Evolutionary conservation across 371 early-diverging fungal species (phyloP).

Genomic region (Rhizopus delemar): DNA sequence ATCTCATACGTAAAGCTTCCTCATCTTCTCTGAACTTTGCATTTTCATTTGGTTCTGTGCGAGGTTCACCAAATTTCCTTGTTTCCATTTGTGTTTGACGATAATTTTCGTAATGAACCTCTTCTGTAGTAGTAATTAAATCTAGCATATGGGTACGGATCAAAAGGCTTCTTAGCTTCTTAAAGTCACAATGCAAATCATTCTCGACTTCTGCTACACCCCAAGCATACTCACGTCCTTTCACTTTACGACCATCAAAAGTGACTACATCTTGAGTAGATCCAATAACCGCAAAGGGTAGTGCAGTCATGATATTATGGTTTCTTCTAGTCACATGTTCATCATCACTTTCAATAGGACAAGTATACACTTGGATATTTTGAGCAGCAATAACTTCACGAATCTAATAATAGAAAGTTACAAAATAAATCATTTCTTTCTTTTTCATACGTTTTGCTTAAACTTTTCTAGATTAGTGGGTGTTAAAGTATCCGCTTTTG

Average conservation of each 20-base stretch:
- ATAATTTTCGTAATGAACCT: constrained; percentile 90
- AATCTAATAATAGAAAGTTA: constrained; percentile 50
- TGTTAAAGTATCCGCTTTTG: constrained; percentile 93
- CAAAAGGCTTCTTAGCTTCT: constrained; percentile 89
- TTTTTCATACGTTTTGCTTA: constrained; percentile 71
- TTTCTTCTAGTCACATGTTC: constrained; percentile 78
- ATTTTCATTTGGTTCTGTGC: constrained; percentile 75
- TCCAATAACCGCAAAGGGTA: constrained; percentile 96
- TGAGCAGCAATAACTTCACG: constrained; percentile 77
- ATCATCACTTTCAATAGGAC: constrained; percentile 86
- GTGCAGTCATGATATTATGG: constrained; percentile 81
- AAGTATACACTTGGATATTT: constrained; percentile 77
- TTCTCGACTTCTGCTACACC: constrained; percentile 94
- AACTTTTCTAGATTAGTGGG: constrained; percentile 77
- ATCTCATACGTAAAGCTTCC: constrained; percentile 84
- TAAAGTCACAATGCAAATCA: constrained; percentile 90
- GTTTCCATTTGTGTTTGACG: constrained; percentile 83
- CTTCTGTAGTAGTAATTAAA: constrained; percentile 87
- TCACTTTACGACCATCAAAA: constrained; percentile 73
- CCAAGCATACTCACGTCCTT: constrained; percentile 94
- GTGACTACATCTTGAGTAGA: constrained; percentile 82
- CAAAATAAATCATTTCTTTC: constrained; percentile 51
- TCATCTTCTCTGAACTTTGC: constrained; percentile 95
- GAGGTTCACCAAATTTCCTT: constrained; percentile 78
- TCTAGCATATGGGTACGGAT: constrained; percentile 95